Conservation (phyloP, 169 alveolate species). For the Plasmodium malariae region DNA sequence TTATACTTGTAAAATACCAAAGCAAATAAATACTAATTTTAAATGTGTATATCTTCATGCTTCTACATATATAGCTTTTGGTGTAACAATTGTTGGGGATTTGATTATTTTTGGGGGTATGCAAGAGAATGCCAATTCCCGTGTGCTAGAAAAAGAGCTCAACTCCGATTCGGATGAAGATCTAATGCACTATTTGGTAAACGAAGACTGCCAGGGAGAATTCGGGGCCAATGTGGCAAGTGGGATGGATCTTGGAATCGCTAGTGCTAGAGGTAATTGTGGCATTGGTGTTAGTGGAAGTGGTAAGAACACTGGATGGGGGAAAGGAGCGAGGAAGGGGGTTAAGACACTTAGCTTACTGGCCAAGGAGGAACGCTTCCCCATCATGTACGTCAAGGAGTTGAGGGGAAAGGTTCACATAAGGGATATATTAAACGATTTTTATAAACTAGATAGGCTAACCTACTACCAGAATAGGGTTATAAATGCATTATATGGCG, state of each 20-base stretch:
- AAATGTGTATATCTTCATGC: slow-evolving; percentile 50
- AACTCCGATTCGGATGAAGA: slow-evolving; percentile 10
- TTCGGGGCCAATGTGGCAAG: no score
- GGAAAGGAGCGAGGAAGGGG: neutral
- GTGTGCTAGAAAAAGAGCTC: neutral
- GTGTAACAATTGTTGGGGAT: slow-evolving; percentile 56
- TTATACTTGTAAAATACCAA: slow-evolving; percentile 41
- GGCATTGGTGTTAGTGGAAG: no score
- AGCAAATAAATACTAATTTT: slow-evolving; percentile 37
- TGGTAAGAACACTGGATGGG: neutral
- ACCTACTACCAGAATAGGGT: neutral
- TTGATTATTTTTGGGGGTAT: slow-evolving; percentile 29
- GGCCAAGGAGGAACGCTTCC: neutral
- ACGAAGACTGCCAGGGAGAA: neutral
- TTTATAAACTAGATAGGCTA: slow-evolving; percentile 25
- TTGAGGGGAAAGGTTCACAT: slow-evolving; percentile 43
- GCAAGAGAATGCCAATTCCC: neutral
- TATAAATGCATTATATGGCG: neutral
- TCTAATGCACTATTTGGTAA: neutral
- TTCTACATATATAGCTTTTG: slow-evolving; percentile 33
- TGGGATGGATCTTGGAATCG: no score
- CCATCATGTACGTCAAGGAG: slow-evolving; percentile 20
- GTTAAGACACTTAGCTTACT: neutral
- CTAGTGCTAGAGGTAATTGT: no score
- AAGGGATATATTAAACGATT: slow-evolving; percentile 6